Evolutionary conservation across 2,329 filamentous ascomycete genomes (phyloP), one percentile per base, ranked within the genome.

Genomic region (Lachnellula subtilissima): DNA sequence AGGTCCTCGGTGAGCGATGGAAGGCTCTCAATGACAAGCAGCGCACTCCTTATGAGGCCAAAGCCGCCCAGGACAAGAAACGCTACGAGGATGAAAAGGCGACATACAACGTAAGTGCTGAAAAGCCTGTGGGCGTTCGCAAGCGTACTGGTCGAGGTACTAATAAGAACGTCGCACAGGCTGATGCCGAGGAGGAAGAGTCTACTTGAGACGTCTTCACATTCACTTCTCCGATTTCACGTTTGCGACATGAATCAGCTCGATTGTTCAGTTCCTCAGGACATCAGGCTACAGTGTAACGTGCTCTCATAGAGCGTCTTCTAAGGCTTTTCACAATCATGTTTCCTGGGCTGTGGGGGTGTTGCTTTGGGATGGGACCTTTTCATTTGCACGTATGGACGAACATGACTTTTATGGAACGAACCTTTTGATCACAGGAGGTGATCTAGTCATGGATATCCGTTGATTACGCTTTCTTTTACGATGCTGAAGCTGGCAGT

Each of bases 31-130:
- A 84, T 76, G 91, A 96, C 67, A 91, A 94, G 82, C 90, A 97
- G 76, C 91, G 93, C 69, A 78, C 82, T 62, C 94, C 94, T 11
- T 99, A 97, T 71, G 93, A 97, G 78, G 89, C 90, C 73, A 97
- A 97, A 87, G 94, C 94, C 72, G 90, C 89, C 52, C 81, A 87
- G 63, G 94, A 99, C 79, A 99, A 97, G 90, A 96, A 97, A 87
- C 88, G 94, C 61, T 99, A 97, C 74, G 93, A 97, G 76, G 90
- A 96, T 67, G 91, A 97, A 84, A 99, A 99, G 84, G 87, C 88
- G 65, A 89, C 84, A 64, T 99, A 96, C 82, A 86, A 91, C 70
- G 91, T 95, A 80, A 80, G 87, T 76, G 32, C 58, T 59, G 51
- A 57, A 15, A 39, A 60, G 47, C 57, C 54, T 59, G 54, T 57